Conservation (phyloP, 2,329 filamentous ascomycete genomes). For the Alternaria atra region DNA sequence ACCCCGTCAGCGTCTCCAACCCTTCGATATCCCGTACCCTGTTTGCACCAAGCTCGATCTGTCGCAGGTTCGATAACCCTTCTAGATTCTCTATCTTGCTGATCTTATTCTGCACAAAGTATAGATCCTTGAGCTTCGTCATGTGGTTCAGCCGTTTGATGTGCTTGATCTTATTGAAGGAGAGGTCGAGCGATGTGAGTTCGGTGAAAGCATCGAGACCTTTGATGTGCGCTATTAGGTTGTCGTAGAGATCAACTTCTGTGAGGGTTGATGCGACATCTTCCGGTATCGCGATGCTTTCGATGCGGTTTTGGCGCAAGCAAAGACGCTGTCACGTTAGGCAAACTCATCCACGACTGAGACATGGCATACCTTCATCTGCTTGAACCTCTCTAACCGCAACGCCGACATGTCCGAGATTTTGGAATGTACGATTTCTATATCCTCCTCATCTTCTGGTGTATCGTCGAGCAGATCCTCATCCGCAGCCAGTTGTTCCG, state of each 20-base stretch:
- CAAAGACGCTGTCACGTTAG: constrained; percentile 69
- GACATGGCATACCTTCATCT: constrained; percentile 64
- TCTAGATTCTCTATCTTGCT: constrained; percentile 84
- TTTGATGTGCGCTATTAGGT: constrained; percentile 86
- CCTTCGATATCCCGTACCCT: constrained; percentile 89
- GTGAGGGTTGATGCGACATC: constrained; percentile 71
- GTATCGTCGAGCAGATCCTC: constrained; percentile 68
- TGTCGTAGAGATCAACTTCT: constrained; percentile 96
- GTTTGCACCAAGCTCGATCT: constrained; percentile 92
- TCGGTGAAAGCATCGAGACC: constrained; percentile 80
- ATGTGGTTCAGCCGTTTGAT: constrained; percentile 89
- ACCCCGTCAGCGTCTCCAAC: constrained; percentile 74
- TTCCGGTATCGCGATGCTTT: constrained; percentile 78
- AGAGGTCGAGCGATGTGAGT: constrained; percentile 84
- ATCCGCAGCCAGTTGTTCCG: constrained; percentile 46
- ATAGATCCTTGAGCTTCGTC: constrained; percentile 80
- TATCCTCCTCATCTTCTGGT: constrained; percentile 64
- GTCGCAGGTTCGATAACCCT: constrained; percentile 75
- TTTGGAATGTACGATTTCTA: constrained; percentile 89
- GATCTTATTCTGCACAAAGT: constrained; percentile 95
- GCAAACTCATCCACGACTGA: background rate
- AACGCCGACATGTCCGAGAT: constrained; percentile 80
- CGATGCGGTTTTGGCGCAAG: constrained; percentile 90
- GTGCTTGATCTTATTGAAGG: constrained; percentile 99
- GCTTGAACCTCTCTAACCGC: constrained; percentile 82